A percentile compares a stretch with the other conserved stretches of the same genome.
These are phyloP conservation scores for Microsporum audouinii DNA, from an alignment of 2,329 filamentous ascomycete genomes.

Conservation along the genomic window DNA sequence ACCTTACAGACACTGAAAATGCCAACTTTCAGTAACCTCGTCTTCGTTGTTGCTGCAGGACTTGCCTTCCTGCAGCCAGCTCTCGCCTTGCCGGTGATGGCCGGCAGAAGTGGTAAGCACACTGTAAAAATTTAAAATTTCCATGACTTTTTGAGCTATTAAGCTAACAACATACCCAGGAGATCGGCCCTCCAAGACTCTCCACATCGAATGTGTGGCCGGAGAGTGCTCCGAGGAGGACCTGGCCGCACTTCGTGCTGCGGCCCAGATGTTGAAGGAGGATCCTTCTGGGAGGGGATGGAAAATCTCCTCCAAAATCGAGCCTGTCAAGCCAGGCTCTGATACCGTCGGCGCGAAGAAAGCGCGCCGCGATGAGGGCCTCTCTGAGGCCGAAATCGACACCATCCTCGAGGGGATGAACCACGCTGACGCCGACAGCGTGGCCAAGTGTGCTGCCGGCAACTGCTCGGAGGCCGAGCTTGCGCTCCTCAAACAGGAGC, in stretches of 20 bases:
- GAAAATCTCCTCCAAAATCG: constrained; percentile 7
- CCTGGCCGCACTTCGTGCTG: not conserved
- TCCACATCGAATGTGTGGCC: constrained; percentile 6
- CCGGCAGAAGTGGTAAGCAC: not conserved
- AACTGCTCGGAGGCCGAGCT: constrained; percentile 6
- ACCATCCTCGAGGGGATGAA: not conserved
- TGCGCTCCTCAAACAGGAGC: not conserved
- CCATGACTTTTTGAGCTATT: not conserved
- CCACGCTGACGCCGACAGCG: not conserved
- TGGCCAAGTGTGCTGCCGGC: constrained; percentile 4
- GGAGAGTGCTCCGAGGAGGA: constrained; percentile 8
- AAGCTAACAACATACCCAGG: not conserved
- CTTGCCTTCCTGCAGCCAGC: not conserved
- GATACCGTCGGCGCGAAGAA: not conserved
- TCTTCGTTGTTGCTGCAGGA: not conserved
- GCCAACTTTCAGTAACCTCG: not conserved
- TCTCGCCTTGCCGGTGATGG: not conserved
- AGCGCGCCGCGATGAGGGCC: constrained; percentile 4
- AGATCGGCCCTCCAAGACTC: not conserved
- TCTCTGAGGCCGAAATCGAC: not conserved
- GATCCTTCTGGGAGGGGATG: constrained; percentile 5
- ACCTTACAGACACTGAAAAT: not conserved
- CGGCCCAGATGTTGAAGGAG: constrained; percentile 3
- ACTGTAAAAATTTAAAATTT: not conserved
- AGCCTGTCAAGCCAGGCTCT: not conserved